These are phyloP conservation scores for Kokia cookei DNA, from an alignment of 441 rosid species.

Conservation along the genomic window DNA sequence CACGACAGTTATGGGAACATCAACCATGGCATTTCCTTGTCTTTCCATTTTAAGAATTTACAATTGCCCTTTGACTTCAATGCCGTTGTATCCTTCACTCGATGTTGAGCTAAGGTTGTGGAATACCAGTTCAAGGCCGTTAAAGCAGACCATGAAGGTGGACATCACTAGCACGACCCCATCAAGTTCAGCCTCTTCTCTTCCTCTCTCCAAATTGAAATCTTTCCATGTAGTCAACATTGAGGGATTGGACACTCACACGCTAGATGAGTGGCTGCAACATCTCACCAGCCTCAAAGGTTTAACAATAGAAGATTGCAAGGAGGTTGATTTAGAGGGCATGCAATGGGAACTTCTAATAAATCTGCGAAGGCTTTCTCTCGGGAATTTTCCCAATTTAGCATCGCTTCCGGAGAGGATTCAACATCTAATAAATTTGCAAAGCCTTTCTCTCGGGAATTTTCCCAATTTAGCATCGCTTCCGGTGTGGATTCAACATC, in stretches of 20 bases:
- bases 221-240: not conserved
- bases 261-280: not conserved
- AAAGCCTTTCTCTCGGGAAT: too few species aligned
- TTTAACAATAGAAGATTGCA: not conserved
- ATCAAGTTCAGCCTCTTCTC: not conserved
- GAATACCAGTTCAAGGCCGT: not conserved
- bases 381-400: not conserved
- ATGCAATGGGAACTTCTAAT: not conserved
- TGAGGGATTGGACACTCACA: not conserved
- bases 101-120: not conserved
- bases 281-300: not conserved
- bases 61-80: not conserved
- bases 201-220: not conserved
- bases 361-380: not conserved
- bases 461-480: too few species aligned
- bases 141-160: not conserved
- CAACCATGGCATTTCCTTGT: not conserved
- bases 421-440: not conserved
- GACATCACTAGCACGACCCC: too few species aligned
- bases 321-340: not conserved
- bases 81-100: not conserved
- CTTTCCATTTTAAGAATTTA: not conserved
- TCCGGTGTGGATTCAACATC: fast-evolving
- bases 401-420: not conserved
- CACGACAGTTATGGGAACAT: not conserved